Evolutionary conservation across 139 green algal species (phyloP).

Genomic region (Ulvella scutata): DNA sequence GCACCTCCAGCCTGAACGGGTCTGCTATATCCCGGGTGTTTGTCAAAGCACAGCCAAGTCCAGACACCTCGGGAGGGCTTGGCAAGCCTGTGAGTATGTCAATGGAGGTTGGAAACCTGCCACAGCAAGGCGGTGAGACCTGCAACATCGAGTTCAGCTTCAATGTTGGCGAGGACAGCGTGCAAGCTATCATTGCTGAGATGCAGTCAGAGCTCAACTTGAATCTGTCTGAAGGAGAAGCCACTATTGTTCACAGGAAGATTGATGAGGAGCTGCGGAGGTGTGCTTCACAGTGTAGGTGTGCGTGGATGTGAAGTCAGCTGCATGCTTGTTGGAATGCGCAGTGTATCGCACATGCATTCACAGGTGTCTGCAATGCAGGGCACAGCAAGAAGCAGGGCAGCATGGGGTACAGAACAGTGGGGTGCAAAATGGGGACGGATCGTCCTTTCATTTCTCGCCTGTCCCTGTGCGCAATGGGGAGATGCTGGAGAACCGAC

Average conservation of each 20-base stretch:
- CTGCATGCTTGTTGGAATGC: no score
- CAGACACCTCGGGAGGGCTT: conserved; percentile 1
- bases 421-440: no score
- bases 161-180: conserved; percentile 65
- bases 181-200: conserved; percentile 70
- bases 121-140: conserved; percentile 36
- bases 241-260: conserved; percentile 30
- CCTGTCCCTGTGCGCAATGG: no score
- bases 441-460: no score
- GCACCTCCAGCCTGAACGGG: no score
- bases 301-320: no score
- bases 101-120: conserved; percentile 25
- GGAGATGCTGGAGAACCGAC: no score
- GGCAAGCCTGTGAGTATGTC: conserved; percentile 9
- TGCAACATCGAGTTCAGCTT: conserved; percentile 83
- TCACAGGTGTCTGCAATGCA: no score
- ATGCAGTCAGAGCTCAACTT: conserved; percentile 85
- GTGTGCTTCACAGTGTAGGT: neutral
- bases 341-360: no score
- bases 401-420: no score
- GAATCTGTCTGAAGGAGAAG: conserved; percentile 43
- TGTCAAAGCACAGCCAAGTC: conserved; percentile 11
- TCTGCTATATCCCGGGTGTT: conserved; percentile 7
- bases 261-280: conserved; percentile 30
- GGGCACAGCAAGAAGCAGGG: no score